A percentile compares a stretch with the other conserved stretches of the same genome.
These are phyloP conservation scores for Pythium sukuiense DNA, from an alignment of 352 stramenopile genomes.

Conservation along the genomic window DNA sequence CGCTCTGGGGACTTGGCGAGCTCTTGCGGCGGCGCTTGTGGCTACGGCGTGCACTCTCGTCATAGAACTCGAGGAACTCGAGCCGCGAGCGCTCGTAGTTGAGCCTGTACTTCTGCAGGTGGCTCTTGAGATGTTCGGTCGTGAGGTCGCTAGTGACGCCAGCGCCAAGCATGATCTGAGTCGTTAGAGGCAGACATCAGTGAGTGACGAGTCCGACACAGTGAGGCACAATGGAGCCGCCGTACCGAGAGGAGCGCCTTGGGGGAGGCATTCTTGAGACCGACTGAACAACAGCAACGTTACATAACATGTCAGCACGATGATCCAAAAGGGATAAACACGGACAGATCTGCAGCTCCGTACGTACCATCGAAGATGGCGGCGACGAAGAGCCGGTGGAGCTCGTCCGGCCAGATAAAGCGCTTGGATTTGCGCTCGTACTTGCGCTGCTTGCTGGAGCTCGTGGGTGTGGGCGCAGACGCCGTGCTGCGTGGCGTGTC, in stretches of 20 bases:
- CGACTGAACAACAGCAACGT: constrained; percentile 40
- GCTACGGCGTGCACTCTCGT: constrained; percentile 71
- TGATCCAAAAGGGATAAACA: constrained; percentile 20
- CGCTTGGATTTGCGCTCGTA: constrained; percentile 89
- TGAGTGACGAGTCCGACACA: background rate
- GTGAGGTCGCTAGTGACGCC: constrained; percentile 63
- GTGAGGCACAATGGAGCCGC: background rate
- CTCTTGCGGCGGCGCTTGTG: constrained; percentile 50
- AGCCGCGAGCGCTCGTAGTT: constrained; percentile 84
- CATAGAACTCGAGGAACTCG: constrained; percentile 87
- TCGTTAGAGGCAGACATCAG: background rate
- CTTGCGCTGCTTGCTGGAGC: constrained; percentile 78
- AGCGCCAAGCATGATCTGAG: constrained; percentile 57
- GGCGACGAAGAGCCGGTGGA: constrained; percentile 86
- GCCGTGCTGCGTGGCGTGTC: constrained; percentile 2
- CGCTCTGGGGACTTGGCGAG: background rate
- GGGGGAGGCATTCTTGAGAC: constrained; percentile 85
- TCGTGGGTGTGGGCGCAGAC: constrained; percentile 9
- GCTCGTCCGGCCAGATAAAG: constrained; percentile 87
- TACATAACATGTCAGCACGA: constrained; percentile 27
- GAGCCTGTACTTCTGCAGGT: constrained; percentile 88
- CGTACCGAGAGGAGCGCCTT: constrained; percentile 65
- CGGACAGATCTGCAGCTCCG: background rate
- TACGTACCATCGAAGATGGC: constrained; percentile 84
- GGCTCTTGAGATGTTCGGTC: constrained; percentile 87